A percentile compares a stretch with the other conserved stretches of the same genome.
Evolutionary conservation across 2,329 filamentous ascomycete species (phyloP).

Genomic region (Graphilbum ipis-grandicollis): DNA sequence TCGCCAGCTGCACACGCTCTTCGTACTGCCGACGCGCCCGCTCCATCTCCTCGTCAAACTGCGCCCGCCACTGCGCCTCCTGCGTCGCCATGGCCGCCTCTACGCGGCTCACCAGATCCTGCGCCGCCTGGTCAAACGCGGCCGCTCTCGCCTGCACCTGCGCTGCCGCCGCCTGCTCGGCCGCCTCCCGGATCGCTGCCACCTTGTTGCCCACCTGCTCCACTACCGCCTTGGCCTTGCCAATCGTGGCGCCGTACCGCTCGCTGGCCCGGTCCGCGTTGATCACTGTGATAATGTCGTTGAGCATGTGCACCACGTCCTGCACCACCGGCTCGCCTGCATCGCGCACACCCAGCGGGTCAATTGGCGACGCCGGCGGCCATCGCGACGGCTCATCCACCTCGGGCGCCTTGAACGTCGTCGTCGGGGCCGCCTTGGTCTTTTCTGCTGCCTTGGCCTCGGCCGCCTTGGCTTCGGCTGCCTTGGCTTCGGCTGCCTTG

Average conservation of each 20-base stretch:
- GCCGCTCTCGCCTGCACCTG: conserved; percentile 54
- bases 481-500: no score
- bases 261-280: conserved; percentile 68
- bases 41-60: conserved; percentile 76
- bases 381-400: conserved; percentile 48
- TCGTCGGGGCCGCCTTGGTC: conserved; percentile 3
- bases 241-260: conserved; percentile 62
- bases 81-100: conserved; percentile 69
- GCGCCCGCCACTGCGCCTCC: conserved; percentile 66
- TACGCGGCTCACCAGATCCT: conserved; percentile 74
- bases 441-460: no score
- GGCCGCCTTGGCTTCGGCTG: no score
- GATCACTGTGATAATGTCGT: conserved; percentile 85
- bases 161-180: conserved; percentile 53
- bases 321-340: conserved; percentile 78
- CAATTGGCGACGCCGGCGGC: conserved; percentile 52
- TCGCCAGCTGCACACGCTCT: conserved; percentile 58
- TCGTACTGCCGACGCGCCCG: conserved; percentile 64
- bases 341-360: conserved; percentile 57
- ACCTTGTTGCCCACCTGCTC: conserved; percentile 66
- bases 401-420: conserved; percentile 35
- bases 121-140: conserved; percentile 74
- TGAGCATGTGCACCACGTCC: conserved; percentile 86
- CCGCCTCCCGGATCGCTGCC: conserved; percentile 49
- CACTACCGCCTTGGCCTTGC: conserved; percentile 74